These are phyloP conservation scores for Ceriops zippeliana DNA, from an alignment of 345 rosid species.

Conservation along the genomic window DNA sequence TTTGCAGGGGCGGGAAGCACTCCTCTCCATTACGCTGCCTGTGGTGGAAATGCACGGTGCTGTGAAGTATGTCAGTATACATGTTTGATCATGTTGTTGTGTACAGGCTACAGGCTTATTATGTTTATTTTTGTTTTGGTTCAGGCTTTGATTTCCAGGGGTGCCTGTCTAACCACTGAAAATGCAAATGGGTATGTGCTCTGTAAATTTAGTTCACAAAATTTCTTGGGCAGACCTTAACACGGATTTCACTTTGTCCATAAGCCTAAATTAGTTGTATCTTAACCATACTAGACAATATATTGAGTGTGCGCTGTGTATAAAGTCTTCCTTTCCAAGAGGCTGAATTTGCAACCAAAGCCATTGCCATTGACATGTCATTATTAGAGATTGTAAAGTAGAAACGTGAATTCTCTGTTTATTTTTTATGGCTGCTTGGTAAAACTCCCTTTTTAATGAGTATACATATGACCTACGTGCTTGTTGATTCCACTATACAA, in stretches of 20 bases:
- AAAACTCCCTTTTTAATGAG: too few species aligned
- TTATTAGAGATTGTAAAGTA: too few species aligned
- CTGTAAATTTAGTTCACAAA: background rate
- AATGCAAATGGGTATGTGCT: slow-evolving; percentile 73
- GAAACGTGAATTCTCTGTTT: too few species aligned
- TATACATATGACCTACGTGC: too few species aligned
- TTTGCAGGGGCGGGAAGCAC: slow-evolving; percentile 91
- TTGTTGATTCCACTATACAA: background rate
- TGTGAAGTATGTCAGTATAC: slow-evolving; percentile 60
- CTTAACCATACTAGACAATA: background rate
- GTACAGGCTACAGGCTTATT: slow-evolving; percentile 12
- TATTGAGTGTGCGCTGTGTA: background rate
- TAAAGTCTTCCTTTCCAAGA: background rate
- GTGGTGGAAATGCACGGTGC: slow-evolving; percentile 91
- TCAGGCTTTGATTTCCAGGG: slow-evolving; percentile 75
- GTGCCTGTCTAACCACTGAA: slow-evolving; percentile 65
- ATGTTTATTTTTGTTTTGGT: slow-evolving; percentile 19
- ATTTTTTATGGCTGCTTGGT: too few species aligned
- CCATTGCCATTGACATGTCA: too few species aligned
- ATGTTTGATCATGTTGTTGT: slow-evolving; percentile 1
- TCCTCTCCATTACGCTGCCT: slow-evolving; percentile 92
- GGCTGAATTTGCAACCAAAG: background rate
- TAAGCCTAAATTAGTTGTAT: too few species aligned
- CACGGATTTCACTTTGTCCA: too few species aligned
- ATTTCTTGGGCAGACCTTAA: background rate